These are phyloP conservation scores for Vaccinium myrtillus DNA, from an alignment of 148 eudicot species.

Conservation along the genomic window DNA sequence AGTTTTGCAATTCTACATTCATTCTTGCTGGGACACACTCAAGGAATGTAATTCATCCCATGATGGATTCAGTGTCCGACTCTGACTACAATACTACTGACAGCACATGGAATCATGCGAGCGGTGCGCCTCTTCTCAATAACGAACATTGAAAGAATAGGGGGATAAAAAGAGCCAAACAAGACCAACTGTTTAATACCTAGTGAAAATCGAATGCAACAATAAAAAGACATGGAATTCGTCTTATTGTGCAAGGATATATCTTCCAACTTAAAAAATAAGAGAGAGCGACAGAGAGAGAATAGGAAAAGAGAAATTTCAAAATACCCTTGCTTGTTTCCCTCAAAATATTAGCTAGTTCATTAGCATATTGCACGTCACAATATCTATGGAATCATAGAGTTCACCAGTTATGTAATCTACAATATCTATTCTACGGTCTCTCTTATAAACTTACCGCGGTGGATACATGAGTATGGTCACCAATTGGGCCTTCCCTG, in stretches of 20 bases:
- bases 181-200: not conserved
- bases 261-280: not conserved
- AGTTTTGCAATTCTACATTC: not conserved
- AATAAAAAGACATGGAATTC: not conserved
- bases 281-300: not conserved
- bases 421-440: not conserved
- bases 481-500: conserved; percentile 76
- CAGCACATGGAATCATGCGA: not conserved
- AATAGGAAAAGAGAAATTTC: not conserved
- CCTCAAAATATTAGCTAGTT: not conserved
- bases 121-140: not conserved
- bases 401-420: not conserved
- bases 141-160: not conserved
- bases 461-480: conserved; percentile 70
- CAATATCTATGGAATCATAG: not conserved
- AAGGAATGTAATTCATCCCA: not conserved
- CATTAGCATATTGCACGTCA: not conserved
- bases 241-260: not conserved
- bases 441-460: conserved; percentile 43
- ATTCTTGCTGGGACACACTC: not conserved
- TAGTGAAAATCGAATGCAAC: not conserved
- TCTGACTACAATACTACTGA: not conserved
- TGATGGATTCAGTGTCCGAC: not conserved
- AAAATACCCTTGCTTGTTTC: not conserved
- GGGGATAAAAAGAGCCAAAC: not conserved